Base-by-base conservation (phyloP, 768 basidiomycete species). In the Pulveroboletus sp. region DNA sequence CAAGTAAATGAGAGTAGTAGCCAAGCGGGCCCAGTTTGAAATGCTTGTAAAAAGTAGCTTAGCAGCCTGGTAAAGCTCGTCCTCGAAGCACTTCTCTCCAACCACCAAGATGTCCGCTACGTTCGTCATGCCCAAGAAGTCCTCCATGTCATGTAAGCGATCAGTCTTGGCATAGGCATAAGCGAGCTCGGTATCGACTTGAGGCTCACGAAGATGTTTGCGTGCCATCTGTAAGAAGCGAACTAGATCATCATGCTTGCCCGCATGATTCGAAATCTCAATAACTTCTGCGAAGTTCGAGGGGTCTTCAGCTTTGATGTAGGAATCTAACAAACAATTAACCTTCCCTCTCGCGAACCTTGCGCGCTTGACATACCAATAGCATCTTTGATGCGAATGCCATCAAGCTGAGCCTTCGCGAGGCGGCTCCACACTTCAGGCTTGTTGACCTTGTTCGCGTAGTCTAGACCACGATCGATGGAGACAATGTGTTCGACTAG, bases 11-110 rank as follows among this genome's bases (percentile, higher is more conserved):
- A 98, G 81, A 9, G 97, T 99, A 2, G 97, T 99, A 1, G 97
- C 97, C 52, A 99, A 75, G 51, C 97, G 83, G 37, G 97, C 97
- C 94, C 94, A 99, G 72, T 99, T 99, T 1, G 93, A 95, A 61
- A 99, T 99, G 70, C 93, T 94, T 33, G 83, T 81, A 76, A 99
- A 99, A 40, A 99, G 75, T 5, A 99, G 70, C 72, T 95, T 97
- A 27, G 95, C 89, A 40, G 97, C 97, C 60, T 98, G 93, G 69
- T 98, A 99, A 24, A 99, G 76, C 63, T 93, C 92, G 52, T 97
- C 97, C 62, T 98, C 92, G 74, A 99, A 99, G 65, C 94, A 98
- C 69, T 98, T 97, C 77, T 99, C 97, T 67, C 97, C 97, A 45
- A 98, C 97, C 56, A 91, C 90, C 19, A 99, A 77, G 43, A 97